Percentiles rank a stretch among this genome's conserved stretches.
phyloP scores from a whole-genome alignment of 305 asterid species.

The Fraxinus sp. region DNA sequence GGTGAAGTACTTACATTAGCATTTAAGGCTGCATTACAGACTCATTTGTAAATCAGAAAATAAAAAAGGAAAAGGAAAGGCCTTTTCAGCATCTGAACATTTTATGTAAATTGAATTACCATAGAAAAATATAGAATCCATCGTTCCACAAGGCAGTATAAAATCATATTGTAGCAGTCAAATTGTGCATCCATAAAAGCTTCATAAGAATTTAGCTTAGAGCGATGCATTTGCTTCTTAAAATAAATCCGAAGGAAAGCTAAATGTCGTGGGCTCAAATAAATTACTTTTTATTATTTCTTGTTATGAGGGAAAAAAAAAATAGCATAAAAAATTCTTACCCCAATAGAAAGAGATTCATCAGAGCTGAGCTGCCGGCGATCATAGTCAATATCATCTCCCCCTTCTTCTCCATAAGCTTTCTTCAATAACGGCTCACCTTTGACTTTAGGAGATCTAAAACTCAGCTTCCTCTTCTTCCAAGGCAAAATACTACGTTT shows the following conservation, averaged over 20 bases:
- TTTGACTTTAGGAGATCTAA: slow-evolving; percentile 87
- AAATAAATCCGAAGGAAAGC: background rate
- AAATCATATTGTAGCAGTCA: background rate
- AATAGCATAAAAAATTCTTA: slow-evolving; percentile 35
- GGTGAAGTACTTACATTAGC: background rate
- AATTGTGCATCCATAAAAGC: background rate
- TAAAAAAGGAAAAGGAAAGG: background rate
- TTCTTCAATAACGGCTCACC: slow-evolving; percentile 95
- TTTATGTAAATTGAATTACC: background rate
- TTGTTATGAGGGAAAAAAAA: background rate
- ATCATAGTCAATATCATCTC: slow-evolving; percentile 95
- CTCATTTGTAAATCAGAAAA: background rate
- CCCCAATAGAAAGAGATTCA: slow-evolving; percentile 72
- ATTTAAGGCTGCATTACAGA: background rate
- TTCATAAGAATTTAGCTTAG: background rate
- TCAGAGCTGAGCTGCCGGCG: slow-evolving; percentile 97
- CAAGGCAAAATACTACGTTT: slow-evolving; percentile 89
- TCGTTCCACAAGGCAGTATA: background rate
- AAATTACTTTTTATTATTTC: background rate
- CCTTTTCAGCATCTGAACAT: background rate
- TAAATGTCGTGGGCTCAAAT: background rate
- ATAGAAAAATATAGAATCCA: background rate
- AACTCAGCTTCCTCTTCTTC: slow-evolving; percentile 91
- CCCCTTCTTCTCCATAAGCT: slow-evolving; percentile 92
- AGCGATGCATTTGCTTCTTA: background rate